These are phyloP conservation scores for Ceratobasidium theobromae DNA, from an alignment of 1,284 basidiomycete species.

Conservation along the genomic window DNA sequence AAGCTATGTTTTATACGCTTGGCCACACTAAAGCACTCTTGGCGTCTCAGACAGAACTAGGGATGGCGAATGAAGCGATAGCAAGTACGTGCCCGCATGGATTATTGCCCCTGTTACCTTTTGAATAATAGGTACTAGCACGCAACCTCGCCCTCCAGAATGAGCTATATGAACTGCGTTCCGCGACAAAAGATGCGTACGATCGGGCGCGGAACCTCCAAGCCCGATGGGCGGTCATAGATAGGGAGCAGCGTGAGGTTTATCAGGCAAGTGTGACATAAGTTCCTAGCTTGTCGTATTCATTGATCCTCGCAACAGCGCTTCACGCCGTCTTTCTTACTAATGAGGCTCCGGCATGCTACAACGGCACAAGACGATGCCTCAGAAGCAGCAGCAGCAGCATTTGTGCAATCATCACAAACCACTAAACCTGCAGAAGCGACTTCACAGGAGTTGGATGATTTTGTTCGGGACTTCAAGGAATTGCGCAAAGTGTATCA, in stretches of 20 bases:
- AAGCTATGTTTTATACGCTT: slow-evolving; percentile 81
- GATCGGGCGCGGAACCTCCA: slow-evolving; percentile 80
- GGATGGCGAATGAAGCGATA: slow-evolving; percentile 78
- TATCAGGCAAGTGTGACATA: slow-evolving; percentile 65
- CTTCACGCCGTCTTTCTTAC: slow-evolving; percentile 80
- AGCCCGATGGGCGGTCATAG: slow-evolving; percentile 77
- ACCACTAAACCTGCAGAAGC: slow-evolving; percentile 33
- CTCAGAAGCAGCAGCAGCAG: slow-evolving; percentile 77
- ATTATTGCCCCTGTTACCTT: neutral
- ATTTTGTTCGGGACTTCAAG: slow-evolving; percentile 85
- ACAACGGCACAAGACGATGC: slow-evolving; percentile 84
- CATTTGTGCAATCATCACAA: slow-evolving; percentile 67
- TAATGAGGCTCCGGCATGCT: slow-evolving; percentile 81
- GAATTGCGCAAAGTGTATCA: slow-evolving; percentile 84
- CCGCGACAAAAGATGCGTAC: slow-evolving; percentile 81
- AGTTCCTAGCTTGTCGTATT: neutral
- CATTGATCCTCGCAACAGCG: slow-evolving; percentile 53
- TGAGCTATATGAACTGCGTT: slow-evolving; percentile 66
- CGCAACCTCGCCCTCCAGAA: slow-evolving; percentile 76
- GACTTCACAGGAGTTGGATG: slow-evolving; percentile 56
- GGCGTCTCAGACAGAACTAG: slow-evolving; percentile 71
- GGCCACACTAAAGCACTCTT: slow-evolving; percentile 72
- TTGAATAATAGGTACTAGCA: slow-evolving; percentile 48
- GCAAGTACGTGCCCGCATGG: slow-evolving; percentile 59
- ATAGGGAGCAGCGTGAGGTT: slow-evolving; percentile 80